Conservation (phyloP, 2,329 filamentous ascomycete genomes). For the Penicillium frequentans region DNA sequence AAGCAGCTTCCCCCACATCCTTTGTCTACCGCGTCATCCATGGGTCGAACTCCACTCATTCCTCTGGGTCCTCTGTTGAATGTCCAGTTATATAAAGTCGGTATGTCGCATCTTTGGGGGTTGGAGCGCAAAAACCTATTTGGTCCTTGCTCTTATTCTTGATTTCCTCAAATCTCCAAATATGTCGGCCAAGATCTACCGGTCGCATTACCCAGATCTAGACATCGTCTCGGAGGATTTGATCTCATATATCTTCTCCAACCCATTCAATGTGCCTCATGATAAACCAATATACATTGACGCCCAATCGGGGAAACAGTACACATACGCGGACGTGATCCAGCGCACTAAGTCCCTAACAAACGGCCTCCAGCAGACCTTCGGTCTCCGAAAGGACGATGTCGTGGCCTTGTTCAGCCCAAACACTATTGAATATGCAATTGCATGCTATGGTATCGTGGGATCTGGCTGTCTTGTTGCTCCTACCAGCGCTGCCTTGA, state of each 20-base stretch:
- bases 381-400: slow-evolving; percentile 13
- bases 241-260: slow-evolving; percentile 20
- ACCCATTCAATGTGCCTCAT: slow-evolving; percentile 16
- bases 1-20: not conserved
- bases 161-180: not conserved
- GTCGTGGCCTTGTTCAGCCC: slow-evolving; percentile 21
- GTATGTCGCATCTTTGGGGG: not conserved
- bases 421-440: slow-evolving; percentile 21
- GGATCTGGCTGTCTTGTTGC: slow-evolving; percentile 15
- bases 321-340: slow-evolving; percentile 14
- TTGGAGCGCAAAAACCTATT: not conserved
- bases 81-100: not conserved
- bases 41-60: not conserved
- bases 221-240: slow-evolving; percentile 18
- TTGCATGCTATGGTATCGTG: slow-evolving; percentile 16
- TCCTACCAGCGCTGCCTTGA: slow-evolving; percentile 20
- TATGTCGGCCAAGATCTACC: slow-evolving; percentile 18
- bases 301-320: slow-evolving; percentile 14
- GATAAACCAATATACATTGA: slow-evolving; percentile 16
- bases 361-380: slow-evolving; percentile 16
- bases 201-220: slow-evolving; percentile 17
- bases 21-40: not conserved
- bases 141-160: not conserved
- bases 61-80: not conserved
- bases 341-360: slow-evolving; percentile 17